Base-by-base conservation (phyloP, 164 flowering plant genomes). In the Aristolochia californica region DNA sequence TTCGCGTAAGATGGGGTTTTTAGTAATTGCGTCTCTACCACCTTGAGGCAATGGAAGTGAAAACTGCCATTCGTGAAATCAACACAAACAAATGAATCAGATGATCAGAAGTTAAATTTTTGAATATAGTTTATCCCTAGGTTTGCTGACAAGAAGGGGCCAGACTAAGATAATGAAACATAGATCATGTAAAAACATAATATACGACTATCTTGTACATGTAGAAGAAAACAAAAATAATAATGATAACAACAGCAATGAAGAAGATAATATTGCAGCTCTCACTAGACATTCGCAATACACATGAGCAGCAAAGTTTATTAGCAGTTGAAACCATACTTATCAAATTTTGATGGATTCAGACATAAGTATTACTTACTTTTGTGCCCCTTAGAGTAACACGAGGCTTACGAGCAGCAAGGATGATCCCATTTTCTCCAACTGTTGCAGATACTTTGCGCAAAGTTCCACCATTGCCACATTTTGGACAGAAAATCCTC, bases 391-490 rank as follows among this genome's bases (percentile, higher is more conserved):
- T 90, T 59, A 93, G 69, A 34, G 70, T 73, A 47, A 90, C 64
- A 18, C 93, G 85, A 15, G 86, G 96, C 49, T 78, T 68, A 27
- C 82, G 87, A 20, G 79, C 79, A 17, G 93, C 83, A 60, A 87
- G 60, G 43, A 77, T 58, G 60, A 83, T 62, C 54, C 96, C 97
- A 79, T 87, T 89, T 68, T 85, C 97, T 68, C 80, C 85, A 50
- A 93, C 93, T 13, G 96, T 87, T 24, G 83, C 95, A 64, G 97
- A 85, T 44, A 90, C 95, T 63, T 80, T 90, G 20, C 93, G 80
- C 65, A 90, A 65, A 51, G 97, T 93, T 53, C 99, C 99, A 53
- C 95, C 95, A 78, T 93, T 93, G 47, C 99, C 99, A 81, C 99
- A 93, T 57, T 77, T 80, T 5, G 99, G 99, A 53, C 97, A 89